These are phyloP conservation scores for Thermothelomyces thermophilus DNA, from an alignment of 2,329 filamentous ascomycete genomes.

Conservation along the genomic window DNA sequence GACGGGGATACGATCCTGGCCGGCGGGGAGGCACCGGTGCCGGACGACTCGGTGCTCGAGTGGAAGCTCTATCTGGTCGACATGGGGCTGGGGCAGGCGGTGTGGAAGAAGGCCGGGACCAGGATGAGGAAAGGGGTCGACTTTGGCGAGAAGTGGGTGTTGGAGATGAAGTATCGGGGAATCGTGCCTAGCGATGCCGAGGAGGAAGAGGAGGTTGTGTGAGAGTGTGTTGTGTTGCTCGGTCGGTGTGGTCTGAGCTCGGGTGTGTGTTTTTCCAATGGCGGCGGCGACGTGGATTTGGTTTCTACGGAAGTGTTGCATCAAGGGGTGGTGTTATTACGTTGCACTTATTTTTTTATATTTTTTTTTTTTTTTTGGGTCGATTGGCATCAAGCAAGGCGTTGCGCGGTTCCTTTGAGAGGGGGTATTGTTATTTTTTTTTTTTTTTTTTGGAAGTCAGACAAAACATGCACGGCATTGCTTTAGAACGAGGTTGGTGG, in stretches of 20 bases:
- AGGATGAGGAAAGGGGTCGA: conserved; percentile 77
- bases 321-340: neutral
- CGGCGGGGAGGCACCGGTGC: conserved; percentile 25
- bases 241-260: too few species aligned
- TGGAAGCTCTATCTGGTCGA: conserved; percentile 85
- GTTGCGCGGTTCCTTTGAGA: neutral
- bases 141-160: conserved; percentile 81
- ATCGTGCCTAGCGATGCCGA: conserved; percentile 23
- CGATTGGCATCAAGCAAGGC: conserved; percentile 5
- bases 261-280: neutral
- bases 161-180: conserved; percentile 56
- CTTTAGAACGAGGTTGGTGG: too few species aligned
- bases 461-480: too few species aligned
- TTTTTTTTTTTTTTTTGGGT: neutral
- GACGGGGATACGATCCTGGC: conserved; percentile 32
- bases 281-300: too few species aligned
- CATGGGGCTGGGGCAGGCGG: conserved; percentile 73
- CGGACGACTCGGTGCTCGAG: conserved; percentile 40
- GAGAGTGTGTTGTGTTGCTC: too few species aligned
- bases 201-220: conserved; percentile 6
- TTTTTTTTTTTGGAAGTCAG: neutral
- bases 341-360: too few species aligned
- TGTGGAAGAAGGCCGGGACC: conserved; percentile 79
- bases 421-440: too few species aligned
- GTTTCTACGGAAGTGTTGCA: neutral